These are phyloP conservation scores for Kodamaea suecica DNA, from an alignment of 1,139 yeast species.

Conservation along the genomic window DNA sequence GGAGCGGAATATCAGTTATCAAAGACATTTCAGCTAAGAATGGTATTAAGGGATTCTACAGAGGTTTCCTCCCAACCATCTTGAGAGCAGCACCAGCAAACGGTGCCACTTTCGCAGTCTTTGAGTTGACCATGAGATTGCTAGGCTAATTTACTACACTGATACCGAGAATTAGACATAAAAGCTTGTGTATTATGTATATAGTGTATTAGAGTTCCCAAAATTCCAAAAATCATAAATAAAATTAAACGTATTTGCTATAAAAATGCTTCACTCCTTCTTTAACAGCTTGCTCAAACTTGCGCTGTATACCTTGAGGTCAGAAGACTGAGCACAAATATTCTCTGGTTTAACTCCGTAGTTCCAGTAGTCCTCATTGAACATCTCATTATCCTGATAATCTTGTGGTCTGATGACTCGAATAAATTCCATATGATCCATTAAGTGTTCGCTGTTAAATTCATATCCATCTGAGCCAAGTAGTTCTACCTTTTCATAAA, in stretches of 20 bases:
- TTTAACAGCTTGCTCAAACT: slow-evolving; percentile 5
- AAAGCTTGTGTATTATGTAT: too few species aligned
- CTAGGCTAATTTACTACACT: slow-evolving; percentile 35
- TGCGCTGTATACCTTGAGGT: slow-evolving; percentile 19
- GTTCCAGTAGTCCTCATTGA: slow-evolving; percentile 10
- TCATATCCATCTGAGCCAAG: slow-evolving; percentile 50
- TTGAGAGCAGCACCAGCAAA: slow-evolving; percentile 96
- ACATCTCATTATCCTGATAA: slow-evolving; percentile 23
- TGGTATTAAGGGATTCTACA: slow-evolving; percentile 76
- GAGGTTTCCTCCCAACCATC: slow-evolving; percentile 87
- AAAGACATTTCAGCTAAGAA: slow-evolving; percentile 48
- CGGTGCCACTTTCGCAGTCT: slow-evolving; percentile 92
- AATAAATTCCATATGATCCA: slow-evolving; percentile 48
- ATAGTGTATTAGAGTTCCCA: too few species aligned
- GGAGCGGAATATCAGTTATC: slow-evolving; percentile 53
- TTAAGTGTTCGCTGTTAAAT: slow-evolving; percentile 50
- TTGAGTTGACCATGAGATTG: slow-evolving; percentile 79
- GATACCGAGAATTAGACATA: too few species aligned
- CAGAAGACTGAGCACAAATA: slow-evolving; percentile 17
- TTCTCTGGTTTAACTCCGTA: too few species aligned
- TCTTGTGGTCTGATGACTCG: slow-evolving; percentile 43
- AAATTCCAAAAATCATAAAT: too few species aligned
- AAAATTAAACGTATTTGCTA: too few species aligned
- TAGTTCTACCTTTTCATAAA: slow-evolving; percentile 37
- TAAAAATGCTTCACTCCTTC: too few species aligned